A percentile compares a stretch with the other conserved stretches of the same genome.
These are phyloP conservation scores for Ophiostoma novo-ulmi DNA, from an alignment of 2,329 filamentous ascomycete genomes.

Conservation along the genomic window DNA sequence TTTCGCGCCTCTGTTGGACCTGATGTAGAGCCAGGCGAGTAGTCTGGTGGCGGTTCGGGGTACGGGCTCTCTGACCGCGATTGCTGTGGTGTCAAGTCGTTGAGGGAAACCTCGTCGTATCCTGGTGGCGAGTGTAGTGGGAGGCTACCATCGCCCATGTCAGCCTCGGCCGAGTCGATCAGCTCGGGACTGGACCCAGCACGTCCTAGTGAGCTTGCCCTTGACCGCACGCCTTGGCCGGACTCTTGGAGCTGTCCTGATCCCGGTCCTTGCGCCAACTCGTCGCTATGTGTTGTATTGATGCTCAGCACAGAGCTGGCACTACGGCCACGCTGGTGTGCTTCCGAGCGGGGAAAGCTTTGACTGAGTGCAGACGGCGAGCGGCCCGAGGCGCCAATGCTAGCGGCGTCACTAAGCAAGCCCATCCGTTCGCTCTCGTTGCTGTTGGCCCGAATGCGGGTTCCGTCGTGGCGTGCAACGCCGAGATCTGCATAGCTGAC, in stretches of 20 bases:
- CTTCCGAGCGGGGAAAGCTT: conserved; percentile 23
- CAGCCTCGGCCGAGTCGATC: conserved; percentile 42
- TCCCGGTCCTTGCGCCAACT: neutral
- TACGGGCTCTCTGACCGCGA: conserved; percentile 39
- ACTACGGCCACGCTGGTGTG: conserved; percentile 43
- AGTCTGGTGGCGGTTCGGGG: conserved; percentile 49
- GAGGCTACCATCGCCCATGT: conserved; percentile 45
- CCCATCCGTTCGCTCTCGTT: conserved; percentile 67
- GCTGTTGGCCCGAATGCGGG: conserved; percentile 66
- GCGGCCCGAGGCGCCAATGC: conserved; percentile 43
- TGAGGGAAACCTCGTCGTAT: conserved; percentile 42
- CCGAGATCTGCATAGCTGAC: conserved; percentile 74
- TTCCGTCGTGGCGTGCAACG: conserved; percentile 71
- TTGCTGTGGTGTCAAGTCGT: conserved; percentile 32
- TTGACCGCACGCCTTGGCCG: conserved; percentile 35
- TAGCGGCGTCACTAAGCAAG: conserved; percentile 66
- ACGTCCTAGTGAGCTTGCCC: conserved; percentile 31
- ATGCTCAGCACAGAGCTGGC: conserved; percentile 54
- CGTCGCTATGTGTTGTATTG: conserved; percentile 34
- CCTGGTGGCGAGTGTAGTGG: conserved; percentile 46
- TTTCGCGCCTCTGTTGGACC: neutral
- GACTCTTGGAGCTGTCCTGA: conserved; percentile 19
- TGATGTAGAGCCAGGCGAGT: conserved; percentile 31
- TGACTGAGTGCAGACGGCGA: conserved; percentile 31
- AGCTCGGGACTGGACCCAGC: conserved; percentile 51